Conservation (phyloP, 2,329 filamentous ascomycete genomes). For the Stromatinia cepivora region DNA sequence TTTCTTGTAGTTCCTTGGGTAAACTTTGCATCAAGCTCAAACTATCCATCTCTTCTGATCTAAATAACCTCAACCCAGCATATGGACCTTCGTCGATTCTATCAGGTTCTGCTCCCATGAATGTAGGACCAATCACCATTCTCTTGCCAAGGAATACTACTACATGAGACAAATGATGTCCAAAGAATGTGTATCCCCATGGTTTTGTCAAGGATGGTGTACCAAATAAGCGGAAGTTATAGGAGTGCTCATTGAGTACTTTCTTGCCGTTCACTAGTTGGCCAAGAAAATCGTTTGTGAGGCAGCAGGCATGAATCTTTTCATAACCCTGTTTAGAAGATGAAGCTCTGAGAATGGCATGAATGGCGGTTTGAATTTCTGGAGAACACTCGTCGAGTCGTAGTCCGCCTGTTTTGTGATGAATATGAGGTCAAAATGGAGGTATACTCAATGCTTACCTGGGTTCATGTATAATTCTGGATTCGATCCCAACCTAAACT, state of each 20-base stretch:
- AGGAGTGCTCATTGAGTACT: slow-evolving; percentile 38
- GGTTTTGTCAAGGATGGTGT: slow-evolving; percentile 32
- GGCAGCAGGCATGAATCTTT: slow-evolving; percentile 36
- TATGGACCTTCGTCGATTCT: slow-evolving; percentile 39
- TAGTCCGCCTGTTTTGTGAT: slow-evolving; percentile 31
- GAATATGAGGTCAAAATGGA: not conserved
- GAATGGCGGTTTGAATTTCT: slow-evolving; percentile 34
- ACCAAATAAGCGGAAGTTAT: slow-evolving; percentile 38
- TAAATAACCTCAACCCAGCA: slow-evolving; percentile 34
- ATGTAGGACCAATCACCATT: slow-evolving; percentile 71
- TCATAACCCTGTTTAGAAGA: slow-evolving; percentile 35
- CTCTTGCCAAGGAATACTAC: slow-evolving; percentile 65
- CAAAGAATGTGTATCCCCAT: slow-evolving; percentile 52
- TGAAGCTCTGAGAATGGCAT: slow-evolving; percentile 34
- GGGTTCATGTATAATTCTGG: slow-evolving; percentile 39
- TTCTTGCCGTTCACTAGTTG: slow-evolving; percentile 37
- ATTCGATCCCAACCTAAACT: slow-evolving; percentile 39
- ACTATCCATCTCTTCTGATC: slow-evolving; percentile 35
- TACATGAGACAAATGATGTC: slow-evolving; percentile 75
- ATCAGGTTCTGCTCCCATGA: slow-evolving; percentile 80
- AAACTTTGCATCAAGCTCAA: slow-evolving; percentile 39
- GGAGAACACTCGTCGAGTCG: slow-evolving; percentile 35
- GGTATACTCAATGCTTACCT: slow-evolving; percentile 25
- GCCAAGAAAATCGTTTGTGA: slow-evolving; percentile 38
- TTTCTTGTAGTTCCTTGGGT: slow-evolving; percentile 35